Evolutionary conservation across 108 stramenopile genomes (phyloP).

Genomic region (Nitzschia putrida): DNA sequence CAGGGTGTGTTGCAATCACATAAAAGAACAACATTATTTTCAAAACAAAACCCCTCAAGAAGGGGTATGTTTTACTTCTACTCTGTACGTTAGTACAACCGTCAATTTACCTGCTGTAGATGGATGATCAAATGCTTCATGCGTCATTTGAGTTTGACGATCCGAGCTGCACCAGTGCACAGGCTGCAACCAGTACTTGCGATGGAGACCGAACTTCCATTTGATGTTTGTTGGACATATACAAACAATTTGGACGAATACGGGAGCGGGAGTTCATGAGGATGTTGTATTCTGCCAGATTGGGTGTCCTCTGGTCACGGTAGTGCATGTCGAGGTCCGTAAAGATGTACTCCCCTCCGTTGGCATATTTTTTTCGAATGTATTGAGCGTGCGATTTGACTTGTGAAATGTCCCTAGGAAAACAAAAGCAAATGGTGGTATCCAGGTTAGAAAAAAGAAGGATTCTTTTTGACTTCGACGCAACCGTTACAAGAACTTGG

Average conservation of each 20-base stretch:
- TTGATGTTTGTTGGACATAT: no score
- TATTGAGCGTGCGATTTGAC: conserved; percentile 47
- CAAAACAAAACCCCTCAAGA: no score
- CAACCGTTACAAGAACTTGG: conserved; percentile 6
- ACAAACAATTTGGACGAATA: no score
- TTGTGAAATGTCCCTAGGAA: conserved; percentile 34
- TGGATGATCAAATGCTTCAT: no score
- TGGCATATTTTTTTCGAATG: conserved; percentile 15
- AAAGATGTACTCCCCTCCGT: conserved; percentile 29
- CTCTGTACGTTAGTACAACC: no score
- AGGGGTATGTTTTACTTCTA: no score
- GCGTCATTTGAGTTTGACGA: no score
- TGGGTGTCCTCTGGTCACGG: neutral
- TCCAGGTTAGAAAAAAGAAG: no score
- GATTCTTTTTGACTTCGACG: no score
- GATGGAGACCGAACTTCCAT: conserved; percentile 1
- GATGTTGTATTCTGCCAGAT: neutral
- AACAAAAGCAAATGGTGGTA: neutral
- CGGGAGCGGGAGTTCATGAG: neutral
- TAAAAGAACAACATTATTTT: no score
- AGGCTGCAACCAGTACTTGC: conserved; percentile 1
- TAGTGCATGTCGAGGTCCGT: conserved; percentile 20
- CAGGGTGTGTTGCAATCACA: no score
- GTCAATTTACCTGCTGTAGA: no score
- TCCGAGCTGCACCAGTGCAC: neutral